These are phyloP conservation scores for Dactylis glomerata DNA, from an alignment of 176 grass and related monocot genomes.

Conservation along the genomic window DNA sequence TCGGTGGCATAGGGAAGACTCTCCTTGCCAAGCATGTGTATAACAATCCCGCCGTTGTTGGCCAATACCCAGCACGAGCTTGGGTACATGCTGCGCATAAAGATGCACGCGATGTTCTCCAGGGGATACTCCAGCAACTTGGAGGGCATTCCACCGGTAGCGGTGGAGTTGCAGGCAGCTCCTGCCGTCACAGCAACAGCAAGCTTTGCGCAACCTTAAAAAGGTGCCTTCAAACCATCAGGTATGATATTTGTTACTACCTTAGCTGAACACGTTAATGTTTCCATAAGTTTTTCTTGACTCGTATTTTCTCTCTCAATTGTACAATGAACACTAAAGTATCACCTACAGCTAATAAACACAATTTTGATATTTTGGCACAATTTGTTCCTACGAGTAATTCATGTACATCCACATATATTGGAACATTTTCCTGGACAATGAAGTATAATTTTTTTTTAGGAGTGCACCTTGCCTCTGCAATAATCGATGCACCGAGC, in stretches of 20 bases:
- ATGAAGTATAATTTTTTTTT: no score
- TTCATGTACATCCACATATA: neutral
- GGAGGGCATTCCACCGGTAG: neutral
- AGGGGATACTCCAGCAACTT: neutral
- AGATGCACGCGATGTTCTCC: neutral
- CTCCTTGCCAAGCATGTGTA: neutral
- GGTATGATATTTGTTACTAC: neutral
- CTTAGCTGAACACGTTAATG: neutral
- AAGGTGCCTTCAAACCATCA: neutral
- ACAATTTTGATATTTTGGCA: neutral
- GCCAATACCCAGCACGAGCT: neutral
- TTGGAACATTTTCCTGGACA: neutral
- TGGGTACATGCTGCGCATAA: neutral
- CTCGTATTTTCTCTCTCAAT: neutral
- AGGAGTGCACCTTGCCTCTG: no score
- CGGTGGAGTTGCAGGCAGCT: neutral
- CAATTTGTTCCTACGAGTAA: neutral
- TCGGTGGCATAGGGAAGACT: neutral
- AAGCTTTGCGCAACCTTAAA: neutral
- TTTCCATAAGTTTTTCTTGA: neutral
- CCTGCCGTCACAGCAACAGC: neutral
- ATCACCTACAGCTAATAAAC: neutral
- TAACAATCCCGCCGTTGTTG: neutral
- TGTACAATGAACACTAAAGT: neutral
- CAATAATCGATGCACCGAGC: no score